Evolutionary conservation across 139 green algal genomes (phyloP).

Genomic region (Chlorella sp.): DNA sequence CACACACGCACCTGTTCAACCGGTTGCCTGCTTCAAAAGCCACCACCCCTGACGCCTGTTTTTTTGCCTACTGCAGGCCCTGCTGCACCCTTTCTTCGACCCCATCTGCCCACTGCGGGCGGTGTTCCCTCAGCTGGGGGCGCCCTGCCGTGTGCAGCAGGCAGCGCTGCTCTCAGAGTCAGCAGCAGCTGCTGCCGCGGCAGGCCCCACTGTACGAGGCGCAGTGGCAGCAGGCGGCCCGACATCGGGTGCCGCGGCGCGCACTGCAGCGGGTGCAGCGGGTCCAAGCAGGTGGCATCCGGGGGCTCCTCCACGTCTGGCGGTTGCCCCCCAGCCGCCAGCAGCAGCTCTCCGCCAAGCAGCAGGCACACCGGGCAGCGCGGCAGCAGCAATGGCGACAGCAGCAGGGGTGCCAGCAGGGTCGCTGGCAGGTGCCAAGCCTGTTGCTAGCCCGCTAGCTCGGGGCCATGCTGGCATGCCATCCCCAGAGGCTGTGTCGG

Average conservation of each 20-base stretch:
- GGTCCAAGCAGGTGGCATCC: too few species aligned
- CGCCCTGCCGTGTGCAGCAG: not conserved
- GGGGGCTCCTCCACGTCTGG: not conserved
- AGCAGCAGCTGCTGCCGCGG: not conserved
- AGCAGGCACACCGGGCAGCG: not conserved
- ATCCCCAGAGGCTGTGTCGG: not conserved
- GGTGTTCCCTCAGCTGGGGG: slow-evolving; percentile 19
- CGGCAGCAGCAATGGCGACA: not conserved
- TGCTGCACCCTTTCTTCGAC: slow-evolving; percentile 52
- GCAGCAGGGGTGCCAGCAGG: not conserved
- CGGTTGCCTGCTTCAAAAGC: too few species aligned
- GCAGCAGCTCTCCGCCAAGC: not conserved
- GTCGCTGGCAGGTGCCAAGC: not conserved
- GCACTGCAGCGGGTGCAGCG: not conserved
- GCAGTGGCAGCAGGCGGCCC: too few species aligned
- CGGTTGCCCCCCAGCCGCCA: not conserved
- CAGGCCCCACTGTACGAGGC: not conserved
- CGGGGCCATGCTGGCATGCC: not conserved
- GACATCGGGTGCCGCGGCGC: not conserved
- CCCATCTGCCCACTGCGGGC: slow-evolving; percentile 11
- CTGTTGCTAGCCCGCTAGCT: not conserved
- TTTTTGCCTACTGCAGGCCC: slow-evolving; percentile 19
- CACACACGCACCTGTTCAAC: too few species aligned
- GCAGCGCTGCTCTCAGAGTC: not conserved
- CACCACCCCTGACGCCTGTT: too few species aligned